Base-by-base conservation (phyloP, 2,329 filamentous ascomycete species). In the Penicillium sp. region DNA sequence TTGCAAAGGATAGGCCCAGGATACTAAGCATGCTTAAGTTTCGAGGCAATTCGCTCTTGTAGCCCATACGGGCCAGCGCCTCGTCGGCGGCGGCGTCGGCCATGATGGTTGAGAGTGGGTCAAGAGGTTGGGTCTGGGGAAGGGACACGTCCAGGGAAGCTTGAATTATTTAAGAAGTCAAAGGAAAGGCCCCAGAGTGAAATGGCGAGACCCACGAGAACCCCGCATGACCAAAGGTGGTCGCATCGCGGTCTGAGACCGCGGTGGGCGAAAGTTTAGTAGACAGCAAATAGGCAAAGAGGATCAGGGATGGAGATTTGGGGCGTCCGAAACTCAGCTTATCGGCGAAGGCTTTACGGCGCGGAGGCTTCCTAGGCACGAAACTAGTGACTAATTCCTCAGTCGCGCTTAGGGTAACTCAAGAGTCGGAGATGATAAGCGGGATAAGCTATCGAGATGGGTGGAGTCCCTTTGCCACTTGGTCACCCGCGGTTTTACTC, bases 1-100 rank as follows among this genome's bases (percentile, higher is more conserved):
- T 89, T 47, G 86, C 86, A 65, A 89, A 89, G 42, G 85, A 87
- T 71, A 86, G 64, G 46, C 86, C 86, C 42, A 89, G 74, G 26
- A 89, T 83, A 64, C 83, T 86, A 63, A 88, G 70, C 85, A 88
- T 88, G 66, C 81, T 84, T 57, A 89, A 68, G 60, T 83, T 85
- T 54, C 85, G 78, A 15, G 85, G 85, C 41, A 89, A 67, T 66
- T 88, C 85, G 48, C 79, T 77, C 70, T 81, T 82, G 76, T 88
- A 88, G 47, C 85, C 86, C 83, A 88, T 84, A 60, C 79, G 79
- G 54, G 81, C 84, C 63, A 87, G 76, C 47, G 81, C 81, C 56
- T 81, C 81, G 66, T 86, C 81, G 54, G 83, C 84, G 52, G 55
- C 69, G 60, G 64, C 66, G 56, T 70, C 65, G 43, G 56, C 52